Evolutionary conservation across 768 basidiomycete genomes (phyloP).

Genomic region (Serendipita sp.): DNA sequence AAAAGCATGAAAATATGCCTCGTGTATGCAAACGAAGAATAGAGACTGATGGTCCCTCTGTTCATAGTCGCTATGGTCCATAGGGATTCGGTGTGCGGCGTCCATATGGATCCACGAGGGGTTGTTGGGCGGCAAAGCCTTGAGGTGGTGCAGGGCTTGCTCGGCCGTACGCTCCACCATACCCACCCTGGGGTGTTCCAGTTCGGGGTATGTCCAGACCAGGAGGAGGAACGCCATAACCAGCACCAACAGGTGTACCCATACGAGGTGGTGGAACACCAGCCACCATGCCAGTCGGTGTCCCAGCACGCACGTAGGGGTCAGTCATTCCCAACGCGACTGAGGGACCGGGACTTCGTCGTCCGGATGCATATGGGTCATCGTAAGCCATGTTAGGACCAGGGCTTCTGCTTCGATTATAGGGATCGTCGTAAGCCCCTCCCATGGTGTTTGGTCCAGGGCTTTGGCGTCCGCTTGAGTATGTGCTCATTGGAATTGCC

Average conservation of each 20-base stretch:
- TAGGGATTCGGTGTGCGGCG: background rate
- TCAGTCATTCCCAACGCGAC: constrained; percentile 24
- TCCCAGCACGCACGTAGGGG: background rate
- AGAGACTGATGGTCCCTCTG: background rate
- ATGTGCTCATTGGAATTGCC: constrained; percentile 53
- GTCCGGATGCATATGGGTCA: constrained; percentile 17
- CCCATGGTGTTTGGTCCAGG: background rate
- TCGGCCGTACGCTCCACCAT: background rate
- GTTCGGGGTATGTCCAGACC: background rate
- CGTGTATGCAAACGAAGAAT: background rate
- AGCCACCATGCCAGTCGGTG: background rate
- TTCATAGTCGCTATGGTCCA: background rate
- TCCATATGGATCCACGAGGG: constrained; percentile 1
- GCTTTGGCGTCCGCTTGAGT: constrained; percentile 1
- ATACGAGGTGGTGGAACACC: background rate
- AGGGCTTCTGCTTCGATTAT: constrained; percentile 12
- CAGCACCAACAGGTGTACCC: background rate
- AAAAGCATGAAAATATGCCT: background rate
- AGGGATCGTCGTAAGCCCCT: constrained; percentile 3
- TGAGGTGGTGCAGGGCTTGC: constrained; percentile 1
- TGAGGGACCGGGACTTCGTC: constrained; percentile 33
- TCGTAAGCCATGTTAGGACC: constrained; percentile 14
- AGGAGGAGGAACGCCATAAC: background rate
- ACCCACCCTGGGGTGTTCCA: background rate
- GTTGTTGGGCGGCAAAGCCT: background rate